These are phyloP conservation scores for Strobilomyces echinocephalus DNA, from an alignment of 768 basidiomycete species.

Conservation along the genomic window DNA sequence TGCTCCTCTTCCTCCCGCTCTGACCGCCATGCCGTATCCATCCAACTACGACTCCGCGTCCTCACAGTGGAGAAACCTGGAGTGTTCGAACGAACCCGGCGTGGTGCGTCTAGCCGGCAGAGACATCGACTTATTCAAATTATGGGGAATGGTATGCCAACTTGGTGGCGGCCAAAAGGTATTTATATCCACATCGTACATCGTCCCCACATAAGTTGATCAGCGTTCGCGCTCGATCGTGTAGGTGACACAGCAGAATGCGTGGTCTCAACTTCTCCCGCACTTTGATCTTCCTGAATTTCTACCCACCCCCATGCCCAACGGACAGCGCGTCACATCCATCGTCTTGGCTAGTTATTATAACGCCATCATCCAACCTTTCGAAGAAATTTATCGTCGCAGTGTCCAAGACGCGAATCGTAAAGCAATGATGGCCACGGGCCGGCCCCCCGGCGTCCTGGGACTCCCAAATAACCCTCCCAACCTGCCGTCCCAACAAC, in stretches of 20 bases:
- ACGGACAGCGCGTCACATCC: conserved; percentile 48
- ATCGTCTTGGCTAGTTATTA: conserved; percentile 55
- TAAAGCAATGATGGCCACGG: conserved; percentile 43
- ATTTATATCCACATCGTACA: conserved; percentile 25
- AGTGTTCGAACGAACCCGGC: conserved; percentile 57
- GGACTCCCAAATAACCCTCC: conserved; percentile 14
- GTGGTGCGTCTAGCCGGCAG: conserved; percentile 64
- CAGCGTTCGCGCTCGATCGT: conserved; percentile 1
- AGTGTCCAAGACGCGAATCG: conserved; percentile 58
- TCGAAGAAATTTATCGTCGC: conserved; percentile 66
- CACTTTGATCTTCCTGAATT: conserved; percentile 62
- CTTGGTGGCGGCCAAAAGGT: conserved; percentile 62
- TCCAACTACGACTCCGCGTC: conserved; percentile 57
- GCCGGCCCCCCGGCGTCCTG: conserved; percentile 27
- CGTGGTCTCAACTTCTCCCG: conserved; percentile 51
- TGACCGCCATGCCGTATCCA: conserved; percentile 57
- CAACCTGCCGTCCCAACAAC: conserved; percentile 18
- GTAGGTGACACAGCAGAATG: conserved; percentile 48
- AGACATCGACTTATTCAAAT: conserved; percentile 71
- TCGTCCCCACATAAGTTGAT: conserved; percentile 13
- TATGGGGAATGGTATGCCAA: conserved; percentile 60
- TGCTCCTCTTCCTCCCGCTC: conserved; percentile 67
- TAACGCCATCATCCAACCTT: conserved; percentile 56
- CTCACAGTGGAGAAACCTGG: conserved; percentile 64
- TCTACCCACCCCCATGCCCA: conserved; percentile 42